Evolutionary conservation across 1,139 yeast genomes (phyloP), one percentile per base, ranked within the genome.

Genomic region (Meyerozyma smithsonii): DNA sequence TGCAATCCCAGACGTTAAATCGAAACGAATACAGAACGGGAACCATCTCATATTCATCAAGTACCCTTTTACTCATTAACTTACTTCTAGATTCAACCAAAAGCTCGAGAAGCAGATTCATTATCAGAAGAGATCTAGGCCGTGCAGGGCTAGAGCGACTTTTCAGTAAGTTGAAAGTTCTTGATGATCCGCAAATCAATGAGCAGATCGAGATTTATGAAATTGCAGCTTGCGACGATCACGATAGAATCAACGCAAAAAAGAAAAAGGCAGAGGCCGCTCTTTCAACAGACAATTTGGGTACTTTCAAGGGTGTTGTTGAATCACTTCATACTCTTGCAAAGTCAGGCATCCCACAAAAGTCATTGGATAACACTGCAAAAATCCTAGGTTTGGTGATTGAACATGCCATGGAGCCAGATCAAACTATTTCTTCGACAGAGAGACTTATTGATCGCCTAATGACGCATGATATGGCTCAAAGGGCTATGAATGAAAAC

Each of bases 181-280:
- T 76, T 14, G 56, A 65, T 36, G 69, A 67, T 48, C 61, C 55
- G 8, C 62, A 75, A 33, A 62, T 76, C 26, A 58, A 61, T 39
- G 75, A 73, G 39, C 72, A 74, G 42, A 68, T 76, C 26, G 69
- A 66, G 11, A 64, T 63, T 39, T 77, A 72, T 45, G 68, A 67
- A 41, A 55, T 51, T 1, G 61, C 48, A 35, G 73, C 72, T 1
- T 72, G 66, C 36, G 72, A 64, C 8, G 80, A 74, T 45, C 60
- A 56, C 12, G 34, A 30, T 11, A 18, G 16, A 4, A 7, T 26
- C 4, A 26, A 14, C 30, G 12, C 12, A 23, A 23, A 23, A 23
- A 23, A 23, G 25, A 6, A 23, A 12, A 23, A 11, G 3, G 4
- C n/a, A 11, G 25, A 28, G 24, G 32, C 14, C 24, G 4, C 32